phyloP scores from a whole-genome alignment of 148 eudicot species.

The Drosera capensis region DNA sequence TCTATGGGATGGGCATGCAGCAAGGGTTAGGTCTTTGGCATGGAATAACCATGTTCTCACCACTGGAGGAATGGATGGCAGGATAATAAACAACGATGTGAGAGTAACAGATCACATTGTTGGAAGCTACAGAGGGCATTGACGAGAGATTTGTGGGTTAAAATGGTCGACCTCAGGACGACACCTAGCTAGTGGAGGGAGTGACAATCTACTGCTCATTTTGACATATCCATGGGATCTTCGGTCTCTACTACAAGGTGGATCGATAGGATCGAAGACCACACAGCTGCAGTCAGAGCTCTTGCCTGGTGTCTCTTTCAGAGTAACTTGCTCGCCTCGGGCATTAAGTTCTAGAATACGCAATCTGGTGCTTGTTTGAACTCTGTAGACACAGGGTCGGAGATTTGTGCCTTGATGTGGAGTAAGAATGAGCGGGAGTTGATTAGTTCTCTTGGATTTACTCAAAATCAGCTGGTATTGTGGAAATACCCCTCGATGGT shows the following conservation, averaged over 20 bases:
- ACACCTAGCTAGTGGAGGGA: conserved; percentile 85
- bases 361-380: conserved; percentile 90
- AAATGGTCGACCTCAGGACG: conserved; percentile 91
- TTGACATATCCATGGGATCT: conserved; percentile 69
- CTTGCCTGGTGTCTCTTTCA: conserved; percentile 98
- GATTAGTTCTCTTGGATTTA: no score
- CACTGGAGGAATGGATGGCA: conserved; percentile 80
- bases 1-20: conserved; percentile 59
- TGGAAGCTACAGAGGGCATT: conserved; percentile 65
- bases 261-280: conserved; percentile 85
- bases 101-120: conserved; percentile 49
- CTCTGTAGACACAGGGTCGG: conserved; percentile 68
- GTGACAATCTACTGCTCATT: conserved; percentile 75
- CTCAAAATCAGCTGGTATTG: no score
- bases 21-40: conserved; percentile 70
- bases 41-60: conserved; percentile 88
- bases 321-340: conserved; percentile 73
- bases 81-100: conserved; percentile 70
- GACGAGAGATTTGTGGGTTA: conserved; percentile 80
- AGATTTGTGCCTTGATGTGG: no score
- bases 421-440: no score
- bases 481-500: no score
- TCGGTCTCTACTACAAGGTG: conserved; percentile 58
- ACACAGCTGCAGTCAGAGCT: conserved; percentile 89
- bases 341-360: conserved; percentile 93